These are phyloP conservation scores for Epichloe baconii DNA, from an alignment of 2,329 filamentous ascomycete genomes.

Conservation along the genomic window DNA sequence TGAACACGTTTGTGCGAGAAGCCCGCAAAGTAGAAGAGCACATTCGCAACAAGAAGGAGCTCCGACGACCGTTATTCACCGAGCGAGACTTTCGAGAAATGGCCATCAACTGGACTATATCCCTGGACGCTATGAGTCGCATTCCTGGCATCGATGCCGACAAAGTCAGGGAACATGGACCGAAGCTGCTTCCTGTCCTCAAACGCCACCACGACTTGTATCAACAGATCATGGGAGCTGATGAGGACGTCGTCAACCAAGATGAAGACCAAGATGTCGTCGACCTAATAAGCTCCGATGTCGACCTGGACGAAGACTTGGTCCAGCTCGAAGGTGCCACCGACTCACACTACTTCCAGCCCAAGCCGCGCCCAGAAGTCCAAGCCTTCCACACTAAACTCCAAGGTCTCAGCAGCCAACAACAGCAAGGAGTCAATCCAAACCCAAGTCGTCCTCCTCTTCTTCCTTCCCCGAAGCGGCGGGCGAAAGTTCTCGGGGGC, in stretches of 20 bases:
- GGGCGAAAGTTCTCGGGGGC: conserved; percentile 15
- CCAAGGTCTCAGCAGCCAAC: conserved; percentile 16
- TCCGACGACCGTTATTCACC: conserved; percentile 51
- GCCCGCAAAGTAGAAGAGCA: conserved; percentile 48
- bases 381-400: conserved; percentile 22
- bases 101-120: conserved; percentile 55
- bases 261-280: conserved; percentile 30
- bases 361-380: conserved; percentile 16
- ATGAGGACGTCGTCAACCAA: conserved; percentile 8
- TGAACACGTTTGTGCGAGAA: conserved; percentile 51
- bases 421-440: conserved; percentile 12
- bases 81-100: conserved; percentile 60
- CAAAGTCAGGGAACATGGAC: conserved; percentile 49
- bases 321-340: conserved; percentile 25
- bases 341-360: conserved; percentile 35
- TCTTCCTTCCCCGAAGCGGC: conserved; percentile 14
- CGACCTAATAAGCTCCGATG: conserved; percentile 39
- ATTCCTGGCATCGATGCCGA: conserved; percentile 51
- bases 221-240: conserved; percentile 33
- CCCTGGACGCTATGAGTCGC: conserved; percentile 44
- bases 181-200: conserved; percentile 46
- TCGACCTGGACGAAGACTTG: conserved; percentile 24
- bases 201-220: conserved; percentile 33
- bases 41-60: conserved; percentile 44
- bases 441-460: conserved; percentile 12